A percentile compares a stretch with the other conserved stretches of the same genome.
Evolutionary conservation across 208 protist species (phyloP).

Genomic region (Tritrichomonas musculus): DNA sequence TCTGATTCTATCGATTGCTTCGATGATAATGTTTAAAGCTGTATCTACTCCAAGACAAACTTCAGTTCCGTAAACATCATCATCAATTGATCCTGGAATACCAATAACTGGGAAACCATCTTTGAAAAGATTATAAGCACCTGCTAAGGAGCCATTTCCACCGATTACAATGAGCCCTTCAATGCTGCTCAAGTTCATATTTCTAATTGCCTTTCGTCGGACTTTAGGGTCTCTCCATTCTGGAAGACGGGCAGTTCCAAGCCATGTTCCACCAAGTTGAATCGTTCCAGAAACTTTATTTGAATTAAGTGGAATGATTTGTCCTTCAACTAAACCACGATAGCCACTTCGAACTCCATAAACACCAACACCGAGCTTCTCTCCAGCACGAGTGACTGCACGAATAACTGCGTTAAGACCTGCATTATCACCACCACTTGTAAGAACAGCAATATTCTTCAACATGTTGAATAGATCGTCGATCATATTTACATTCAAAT

Average conservation of each 20-base stretch:
- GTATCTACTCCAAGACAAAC: conserved; percentile 7
- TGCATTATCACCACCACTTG: conserved; percentile 20
- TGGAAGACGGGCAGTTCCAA: conserved; percentile 20
- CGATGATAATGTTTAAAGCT: conserved; percentile 20
- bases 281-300: neutral
- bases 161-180: conserved; percentile 7
- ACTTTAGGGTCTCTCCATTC: conserved; percentile 27
- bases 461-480: neutral
- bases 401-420: neutral
- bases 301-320: neutral
- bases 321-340: conserved; percentile 13
- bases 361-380: neutral
- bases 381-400: neutral
- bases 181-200: neutral
- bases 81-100: conserved; percentile 29
- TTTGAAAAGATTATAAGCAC: neutral
- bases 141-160: neutral
- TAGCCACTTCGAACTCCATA: neutral
- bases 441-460: neutral
- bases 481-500: too few relatives aligned
- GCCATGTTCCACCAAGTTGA: neutral
- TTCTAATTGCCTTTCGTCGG: neutral
- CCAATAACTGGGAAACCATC: conserved; percentile 27
- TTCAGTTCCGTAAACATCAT: conserved; percentile 14
- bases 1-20: conserved; percentile 13